phyloP scores from a whole-genome alignment of 768 basidiomycete genomes.

The Tricholoma matsutake region DNA sequence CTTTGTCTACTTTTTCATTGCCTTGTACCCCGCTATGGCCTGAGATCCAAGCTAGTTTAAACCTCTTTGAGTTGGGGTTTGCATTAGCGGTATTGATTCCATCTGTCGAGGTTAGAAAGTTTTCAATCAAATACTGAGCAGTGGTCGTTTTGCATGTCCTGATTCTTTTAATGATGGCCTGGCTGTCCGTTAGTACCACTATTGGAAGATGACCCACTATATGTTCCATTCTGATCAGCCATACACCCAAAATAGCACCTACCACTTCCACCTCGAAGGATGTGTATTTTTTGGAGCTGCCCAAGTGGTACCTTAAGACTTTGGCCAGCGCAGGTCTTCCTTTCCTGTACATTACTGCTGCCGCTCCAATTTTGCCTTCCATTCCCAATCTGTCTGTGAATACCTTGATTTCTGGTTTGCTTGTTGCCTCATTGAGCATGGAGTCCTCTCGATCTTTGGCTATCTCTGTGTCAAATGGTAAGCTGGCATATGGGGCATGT shows the following conservation, averaged over 20 bases:
- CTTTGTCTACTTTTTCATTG: too few relatives aligned
- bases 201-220: too few relatives aligned
- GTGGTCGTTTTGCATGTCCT: not conserved
- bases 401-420: too few relatives aligned
- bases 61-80: not conserved
- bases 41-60: not conserved
- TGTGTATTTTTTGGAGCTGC: not conserved
- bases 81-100: not conserved
- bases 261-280: not conserved
- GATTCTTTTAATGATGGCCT: too few relatives aligned
- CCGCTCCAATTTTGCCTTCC: too few relatives aligned
- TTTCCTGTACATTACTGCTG: not conserved
- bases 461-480: not conserved
- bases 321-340: not conserved
- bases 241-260: too few relatives aligned
- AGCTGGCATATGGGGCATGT: not conserved
- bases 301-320: not conserved
- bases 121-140: not conserved
- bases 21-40: not conserved
- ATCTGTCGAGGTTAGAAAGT: not conserved
- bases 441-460: not conserved
- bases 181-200: too few relatives aligned
- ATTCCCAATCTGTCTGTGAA: too few relatives aligned
- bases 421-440: not conserved
- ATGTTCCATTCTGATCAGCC: not conserved